A percentile compares a stretch with the other conserved stretches of the same genome.
Conservation (phyloP, 163 green algal species). For the Chlorella variabilis region DNA sequence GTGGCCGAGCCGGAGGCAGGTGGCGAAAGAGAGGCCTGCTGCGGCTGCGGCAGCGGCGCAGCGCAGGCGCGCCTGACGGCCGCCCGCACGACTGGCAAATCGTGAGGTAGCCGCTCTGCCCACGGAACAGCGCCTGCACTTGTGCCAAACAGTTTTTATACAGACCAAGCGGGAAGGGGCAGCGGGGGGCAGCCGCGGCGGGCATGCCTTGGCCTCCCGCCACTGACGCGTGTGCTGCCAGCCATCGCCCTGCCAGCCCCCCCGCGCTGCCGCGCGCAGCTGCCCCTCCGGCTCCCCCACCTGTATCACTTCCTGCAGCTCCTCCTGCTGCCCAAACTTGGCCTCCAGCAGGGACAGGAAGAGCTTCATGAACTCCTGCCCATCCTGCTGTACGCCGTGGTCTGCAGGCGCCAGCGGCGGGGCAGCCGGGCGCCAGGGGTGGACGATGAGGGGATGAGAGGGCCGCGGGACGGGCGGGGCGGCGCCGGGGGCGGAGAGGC, state of each 20-base stretch:
- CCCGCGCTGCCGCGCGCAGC: no score
- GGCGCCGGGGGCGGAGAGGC: no score
- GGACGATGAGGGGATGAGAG: no score
- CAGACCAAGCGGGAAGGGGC: background rate
- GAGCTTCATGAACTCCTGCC: slow-evolving; percentile 91
- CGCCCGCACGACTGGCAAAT: slow-evolving; percentile 70
- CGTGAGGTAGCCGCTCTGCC: slow-evolving; percentile 66
- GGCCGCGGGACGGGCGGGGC: no score
- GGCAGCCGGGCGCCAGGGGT: background rate
- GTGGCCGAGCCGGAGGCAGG: no score
- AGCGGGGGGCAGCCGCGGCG: no score
- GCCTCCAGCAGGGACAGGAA: slow-evolving; percentile 81
- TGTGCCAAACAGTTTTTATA: no score
- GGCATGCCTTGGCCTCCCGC: no score
- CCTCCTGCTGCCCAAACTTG: slow-evolving; percentile 49
- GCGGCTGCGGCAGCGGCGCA: slow-evolving; percentile 59
- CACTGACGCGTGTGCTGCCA: no score
- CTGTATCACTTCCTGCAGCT: slow-evolving; percentile 19
- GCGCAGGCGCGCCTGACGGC: slow-evolving; percentile 38
- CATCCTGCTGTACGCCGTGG: slow-evolving; percentile 84
- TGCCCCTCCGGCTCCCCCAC: no score
- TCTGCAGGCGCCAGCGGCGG: slow-evolving; percentile 28
- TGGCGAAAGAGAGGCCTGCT: background rate
- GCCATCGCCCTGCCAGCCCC: no score
- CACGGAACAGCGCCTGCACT: slow-evolving; percentile 64